Conservation (phyloP, 305 asterid species). For the Solanum hybrid region DNA sequence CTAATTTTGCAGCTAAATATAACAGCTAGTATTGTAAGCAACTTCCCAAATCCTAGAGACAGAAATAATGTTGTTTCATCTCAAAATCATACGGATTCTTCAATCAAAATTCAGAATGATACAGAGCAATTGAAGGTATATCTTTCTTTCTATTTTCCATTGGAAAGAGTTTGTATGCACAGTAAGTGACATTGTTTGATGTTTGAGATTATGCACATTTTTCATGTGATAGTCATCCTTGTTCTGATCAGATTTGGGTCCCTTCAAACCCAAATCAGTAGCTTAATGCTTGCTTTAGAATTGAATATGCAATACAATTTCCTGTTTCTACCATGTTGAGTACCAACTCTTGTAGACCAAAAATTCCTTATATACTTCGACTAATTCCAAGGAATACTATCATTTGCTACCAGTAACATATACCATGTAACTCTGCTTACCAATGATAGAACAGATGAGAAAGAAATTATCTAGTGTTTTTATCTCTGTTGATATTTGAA, state of each 20-base stretch:
- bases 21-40: constrained; percentile 33
- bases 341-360: neutral
- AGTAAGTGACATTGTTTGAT: neutral
- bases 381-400: rapidly evolving
- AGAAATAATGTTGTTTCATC: constrained; percentile 16
- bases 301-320: neutral
- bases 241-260: constrained; percentile 60
- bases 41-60: constrained; percentile 23
- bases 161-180: neutral
- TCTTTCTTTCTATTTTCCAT: too few species aligned
- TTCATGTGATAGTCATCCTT: neutral
- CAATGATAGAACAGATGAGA: neutral
- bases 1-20: constrained; percentile 47
- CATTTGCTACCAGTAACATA: neutral
- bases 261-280: constrained; percentile 55
- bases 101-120: constrained; percentile 12
- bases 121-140: constrained; percentile 49
- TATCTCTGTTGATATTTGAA: neutral
- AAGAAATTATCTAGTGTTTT: neutral
- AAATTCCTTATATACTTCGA: neutral
- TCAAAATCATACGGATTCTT: constrained; percentile 6
- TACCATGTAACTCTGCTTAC: neutral
- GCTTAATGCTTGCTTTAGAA: neutral
- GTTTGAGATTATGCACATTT: neutral
- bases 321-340: neutral